Percentiles rank a stretch among this genome's conserved stretches.
phyloP scores from a whole-genome alignment of 352 stramenopile species.

The Pythium apleroticum region DNA sequence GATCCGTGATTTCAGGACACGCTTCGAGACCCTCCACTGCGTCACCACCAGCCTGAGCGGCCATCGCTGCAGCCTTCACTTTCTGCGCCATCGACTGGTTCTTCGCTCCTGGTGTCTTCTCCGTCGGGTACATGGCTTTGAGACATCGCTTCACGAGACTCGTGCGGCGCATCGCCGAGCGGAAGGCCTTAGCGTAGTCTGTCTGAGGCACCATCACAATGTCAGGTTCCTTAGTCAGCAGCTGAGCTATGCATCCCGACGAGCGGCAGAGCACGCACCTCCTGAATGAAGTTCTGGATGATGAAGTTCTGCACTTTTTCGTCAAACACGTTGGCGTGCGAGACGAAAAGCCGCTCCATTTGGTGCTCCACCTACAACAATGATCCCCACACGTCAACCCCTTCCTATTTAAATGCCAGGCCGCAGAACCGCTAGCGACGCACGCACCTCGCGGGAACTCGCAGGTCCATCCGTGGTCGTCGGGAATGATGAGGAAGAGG shows the following conservation, averaged over 20 bases:
- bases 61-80: not conserved
- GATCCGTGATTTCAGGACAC: conserved; percentile 55
- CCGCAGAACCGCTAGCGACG: not conserved
- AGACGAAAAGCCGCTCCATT: conserved; percentile 73
- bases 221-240: too few relatives aligned
- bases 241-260: too few relatives aligned
- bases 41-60: conserved; percentile 29
- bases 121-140: conserved; percentile 62
- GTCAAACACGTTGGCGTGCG: conserved; percentile 82
- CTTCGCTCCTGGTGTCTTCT: conserved; percentile 23
- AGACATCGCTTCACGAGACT: conserved; percentile 75
- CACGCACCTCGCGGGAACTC: conserved; percentile 10
- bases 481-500: not conserved
- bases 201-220: too few relatives aligned
- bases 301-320: conserved; percentile 86
- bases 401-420: not conserved
- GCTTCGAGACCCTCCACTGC: conserved; percentile 32
- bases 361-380: conserved; percentile 51
- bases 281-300: conserved; percentile 85
- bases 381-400: not conserved
- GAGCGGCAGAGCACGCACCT: conserved; percentile 23
- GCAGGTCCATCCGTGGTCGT: not conserved
- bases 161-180: conserved; percentile 61
- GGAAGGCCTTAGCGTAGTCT: conserved; percentile 69
- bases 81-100: conserved; percentile 1